Percentiles rank a stretch among this genome's conserved stretches.
phyloP scores from a whole-genome alignment of 106 monocot genomes.

The Alisma plantagoaquatica region DNA sequence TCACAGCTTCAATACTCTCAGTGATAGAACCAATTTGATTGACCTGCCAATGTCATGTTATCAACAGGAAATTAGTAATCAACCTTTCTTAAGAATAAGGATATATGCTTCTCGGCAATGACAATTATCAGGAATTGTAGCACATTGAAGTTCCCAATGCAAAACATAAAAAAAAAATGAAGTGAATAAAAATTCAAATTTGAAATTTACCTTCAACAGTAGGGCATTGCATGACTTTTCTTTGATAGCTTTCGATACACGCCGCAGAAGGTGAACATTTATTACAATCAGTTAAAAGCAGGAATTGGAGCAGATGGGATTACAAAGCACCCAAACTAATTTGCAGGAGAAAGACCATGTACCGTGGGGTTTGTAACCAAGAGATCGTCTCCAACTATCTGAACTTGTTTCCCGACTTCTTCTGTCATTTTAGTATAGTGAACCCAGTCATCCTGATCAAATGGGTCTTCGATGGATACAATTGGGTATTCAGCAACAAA shows the following conservation, averaged over 20 bases:
- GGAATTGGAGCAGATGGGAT: too few species aligned
- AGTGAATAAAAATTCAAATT: background rate
- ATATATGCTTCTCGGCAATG: too few species aligned
- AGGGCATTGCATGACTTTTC: slow-evolving; percentile 98
- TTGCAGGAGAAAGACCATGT: background rate
- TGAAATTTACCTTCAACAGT: slow-evolving; percentile 90
- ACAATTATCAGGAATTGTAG: too few species aligned
- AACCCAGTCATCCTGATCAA: slow-evolving; percentile 98
- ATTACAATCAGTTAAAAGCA: too few species aligned
- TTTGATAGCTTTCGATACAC: slow-evolving; percentile 87
- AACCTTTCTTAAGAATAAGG: too few species aligned
- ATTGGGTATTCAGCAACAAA: slow-evolving; percentile 94
- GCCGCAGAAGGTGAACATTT: too few species aligned
- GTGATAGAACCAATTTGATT: slow-evolving; percentile 99
- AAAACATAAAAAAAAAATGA: background rate
- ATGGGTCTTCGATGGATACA: slow-evolving; percentile 95
- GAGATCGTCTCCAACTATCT: slow-evolving; percentile 99
- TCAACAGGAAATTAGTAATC: too few species aligned
- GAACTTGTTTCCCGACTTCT: slow-evolving; percentile 74
- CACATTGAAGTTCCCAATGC: background rate
- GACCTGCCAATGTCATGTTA: too few species aligned
- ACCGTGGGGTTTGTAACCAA: slow-evolving; percentile 98
- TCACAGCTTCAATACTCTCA: slow-evolving; percentile 98
- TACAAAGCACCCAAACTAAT: too few species aligned
- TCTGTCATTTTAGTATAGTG: slow-evolving; percentile 82